Evolutionary conservation across 2,329 filamentous ascomycete species (phyloP).

Genomic region (Sphaceloma murrayae): DNA sequence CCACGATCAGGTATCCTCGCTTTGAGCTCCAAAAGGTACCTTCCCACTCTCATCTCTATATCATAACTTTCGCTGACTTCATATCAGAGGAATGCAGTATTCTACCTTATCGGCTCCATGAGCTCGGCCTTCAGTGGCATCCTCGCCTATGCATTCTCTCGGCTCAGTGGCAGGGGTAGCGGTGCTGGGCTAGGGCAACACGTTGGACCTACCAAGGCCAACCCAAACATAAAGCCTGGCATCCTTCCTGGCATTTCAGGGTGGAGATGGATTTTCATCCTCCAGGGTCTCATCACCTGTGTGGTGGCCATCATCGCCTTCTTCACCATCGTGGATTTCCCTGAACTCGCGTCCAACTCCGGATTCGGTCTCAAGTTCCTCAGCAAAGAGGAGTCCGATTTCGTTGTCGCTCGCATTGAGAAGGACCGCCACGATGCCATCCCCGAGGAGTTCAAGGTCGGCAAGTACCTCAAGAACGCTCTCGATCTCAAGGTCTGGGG

Average conservation of each 20-base stretch:
- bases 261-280: conserved; percentile 35
- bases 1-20: too few relatives aligned
- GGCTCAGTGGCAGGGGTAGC: conserved; percentile 24
- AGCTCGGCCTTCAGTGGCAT: conserved; percentile 42
- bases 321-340: conserved; percentile 39
- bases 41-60: too few relatives aligned
- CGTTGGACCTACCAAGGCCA: conserved; percentile 25
- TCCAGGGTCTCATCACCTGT: conserved; percentile 34
- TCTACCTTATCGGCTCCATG: conserved; percentile 43
- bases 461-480: conserved; percentile 40
- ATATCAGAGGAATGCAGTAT: conserved; percentile 37
- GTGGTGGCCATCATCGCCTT: conserved; percentile 34
- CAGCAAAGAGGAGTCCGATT: conserved; percentile 38
- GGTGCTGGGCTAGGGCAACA: conserved; percentile 27
- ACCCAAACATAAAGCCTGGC: conserved; percentile 21
- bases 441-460: conserved; percentile 37
- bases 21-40: conserved; percentile 33
- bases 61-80: too few relatives aligned
- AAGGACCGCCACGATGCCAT: conserved; percentile 42
- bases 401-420: conserved; percentile 43
- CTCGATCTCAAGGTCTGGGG: conserved; percentile 47
- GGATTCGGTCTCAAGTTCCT: conserved; percentile 32
- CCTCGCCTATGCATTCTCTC: conserved; percentile 28
- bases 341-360: conserved; percentile 18
- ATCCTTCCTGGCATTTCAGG: conserved; percentile 27